Percentiles rank a stretch among this genome's conserved stretches.
These are phyloP conservation scores for Euphorbia peplus DNA, from an alignment of 345 rosid genomes.

Conservation along the genomic window DNA sequence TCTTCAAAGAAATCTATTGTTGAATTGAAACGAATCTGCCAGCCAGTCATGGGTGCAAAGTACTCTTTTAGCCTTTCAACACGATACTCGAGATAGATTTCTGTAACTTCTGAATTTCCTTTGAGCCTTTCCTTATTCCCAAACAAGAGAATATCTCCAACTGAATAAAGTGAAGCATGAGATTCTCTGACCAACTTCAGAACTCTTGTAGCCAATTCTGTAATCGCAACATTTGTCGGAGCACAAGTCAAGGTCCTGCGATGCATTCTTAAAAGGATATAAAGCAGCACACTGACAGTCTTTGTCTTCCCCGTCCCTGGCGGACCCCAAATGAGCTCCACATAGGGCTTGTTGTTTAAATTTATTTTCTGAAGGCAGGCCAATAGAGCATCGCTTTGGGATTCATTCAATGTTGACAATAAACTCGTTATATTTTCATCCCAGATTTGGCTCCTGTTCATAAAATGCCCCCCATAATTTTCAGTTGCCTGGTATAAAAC, in stretches of 20 bases:
- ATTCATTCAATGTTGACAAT: slow-evolving; percentile 27
- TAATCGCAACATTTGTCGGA: slow-evolving; percentile 51
- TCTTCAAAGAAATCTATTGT: no score
- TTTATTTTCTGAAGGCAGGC: slow-evolving; percentile 23
- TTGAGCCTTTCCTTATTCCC: no score
- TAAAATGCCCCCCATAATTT: slow-evolving; percentile 22
- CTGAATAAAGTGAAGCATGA: no score
- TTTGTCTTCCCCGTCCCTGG: slow-evolving; percentile 63
- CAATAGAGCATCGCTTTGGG: slow-evolving; percentile 30
- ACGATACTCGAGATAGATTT: no score
- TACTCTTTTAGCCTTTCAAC: no score
- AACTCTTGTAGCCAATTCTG: slow-evolving; percentile 43
- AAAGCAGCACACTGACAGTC: slow-evolving; percentile 32
- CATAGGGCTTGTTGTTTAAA: slow-evolving; percentile 27
- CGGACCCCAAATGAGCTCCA: slow-evolving; percentile 53
- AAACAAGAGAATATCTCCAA: no score
- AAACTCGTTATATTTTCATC: slow-evolving; percentile 6
- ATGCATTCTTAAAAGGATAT: slow-evolving; percentile 31
- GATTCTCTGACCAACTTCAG: slow-evolving; percentile 34
- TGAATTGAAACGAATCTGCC: no score
- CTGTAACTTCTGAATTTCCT: no score
- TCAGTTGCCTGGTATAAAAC: slow-evolving; percentile 26
- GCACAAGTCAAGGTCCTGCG: slow-evolving; percentile 41
- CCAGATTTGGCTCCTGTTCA: background rate
- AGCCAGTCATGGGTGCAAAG: no score